Percentiles rank a stretch among this genome's conserved stretches.
These are phyloP conservation scores for Magnusiomyces clavatus DNA, from an alignment of 1,139 yeast genomes.

Conservation along the genomic window DNA sequence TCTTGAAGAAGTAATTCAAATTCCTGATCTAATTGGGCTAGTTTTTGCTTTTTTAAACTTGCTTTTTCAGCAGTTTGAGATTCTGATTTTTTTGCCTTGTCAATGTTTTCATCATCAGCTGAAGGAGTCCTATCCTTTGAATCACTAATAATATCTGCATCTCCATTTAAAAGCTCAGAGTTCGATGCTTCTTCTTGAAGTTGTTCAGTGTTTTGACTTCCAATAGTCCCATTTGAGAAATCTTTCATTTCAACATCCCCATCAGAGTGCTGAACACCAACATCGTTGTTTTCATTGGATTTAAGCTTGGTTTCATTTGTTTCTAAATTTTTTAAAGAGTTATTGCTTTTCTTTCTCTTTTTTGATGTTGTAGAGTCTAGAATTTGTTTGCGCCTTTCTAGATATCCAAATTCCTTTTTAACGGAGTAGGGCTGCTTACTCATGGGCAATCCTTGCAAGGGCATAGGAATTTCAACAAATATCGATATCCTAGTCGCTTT, in stretches of 20 bases:
- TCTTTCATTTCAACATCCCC: neutral
- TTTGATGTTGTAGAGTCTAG: neutral
- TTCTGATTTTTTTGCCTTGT: constrained; percentile 1
- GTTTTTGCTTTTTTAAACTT: neutral
- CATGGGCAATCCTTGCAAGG: constrained; percentile 9
- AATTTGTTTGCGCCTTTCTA: no score
- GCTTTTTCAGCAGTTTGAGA: neutral
- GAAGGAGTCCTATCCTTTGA: neutral
- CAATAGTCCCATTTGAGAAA: neutral
- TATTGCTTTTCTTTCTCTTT: neutral
- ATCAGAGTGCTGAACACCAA: neutral
- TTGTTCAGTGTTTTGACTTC: neutral
- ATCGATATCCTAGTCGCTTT: constrained; percentile 6
- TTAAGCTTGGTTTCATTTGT: neutral
- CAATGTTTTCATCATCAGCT: constrained; percentile 6
- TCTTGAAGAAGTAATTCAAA: constrained; percentile 1
- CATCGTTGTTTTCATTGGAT: neutral
- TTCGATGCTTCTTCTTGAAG: neutral
- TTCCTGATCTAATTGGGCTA: neutral
- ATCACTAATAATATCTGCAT: neutral
- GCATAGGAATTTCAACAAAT: constrained; percentile 9
- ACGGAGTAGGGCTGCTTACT: constrained; percentile 3
- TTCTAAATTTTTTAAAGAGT: neutral
- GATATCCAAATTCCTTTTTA: neutral
- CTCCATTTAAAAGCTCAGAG: neutral